Evolutionary conservation across 345 rosid genomes (phyloP), one percentile per base, ranked within the genome.

Genomic region (Linum tenue): DNA sequence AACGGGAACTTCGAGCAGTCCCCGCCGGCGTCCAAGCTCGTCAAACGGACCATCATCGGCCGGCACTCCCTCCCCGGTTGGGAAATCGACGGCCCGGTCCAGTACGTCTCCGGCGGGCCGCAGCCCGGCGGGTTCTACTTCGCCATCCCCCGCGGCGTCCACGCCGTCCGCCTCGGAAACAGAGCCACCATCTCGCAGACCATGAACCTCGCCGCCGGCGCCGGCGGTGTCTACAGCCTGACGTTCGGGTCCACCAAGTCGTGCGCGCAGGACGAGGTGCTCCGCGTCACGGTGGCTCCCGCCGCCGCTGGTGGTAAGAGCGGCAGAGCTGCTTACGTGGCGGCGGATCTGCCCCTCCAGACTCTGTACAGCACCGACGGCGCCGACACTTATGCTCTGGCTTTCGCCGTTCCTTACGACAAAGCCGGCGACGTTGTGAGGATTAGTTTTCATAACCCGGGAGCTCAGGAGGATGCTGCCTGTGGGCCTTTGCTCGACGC

Each of bases 181-280:
- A 96, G 88, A 65, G 99, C 99, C n/a, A 73, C 91, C 2, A 85
- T 90, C 70, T 90, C 97, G 36, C 99, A 94, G 75, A 77, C 79
- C 6, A 57, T 94, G 14, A 63, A 76, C 2, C 88, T 88, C 7
- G 86, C 85, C 35, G 78, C 83, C 35, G 91, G 88, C 42, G 67
- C 86, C 39, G 91, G 88, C 42, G 67, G 85, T 39, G 72, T 88
- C 4, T 94, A 94, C 66, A 90, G 95, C 6, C 87, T 94, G 3
- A 90, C 99, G 5, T 94, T 94, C 66, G 97, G 95, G 17, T 97
- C 96, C 0, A 86, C 99, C 1, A 86, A 97, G 65, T 90, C 99
- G 57, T 94, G 99, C 72, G 99, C 99, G 0, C 99, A 94, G 70
- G 87, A 88, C 0, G 99, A 94, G 79, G 91, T 85, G 9, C 72